Evolutionary conservation across 345 rosid species (phyloP), one percentile per base, ranked within the genome.

Genomic region (Raphanus sativus): DNA sequence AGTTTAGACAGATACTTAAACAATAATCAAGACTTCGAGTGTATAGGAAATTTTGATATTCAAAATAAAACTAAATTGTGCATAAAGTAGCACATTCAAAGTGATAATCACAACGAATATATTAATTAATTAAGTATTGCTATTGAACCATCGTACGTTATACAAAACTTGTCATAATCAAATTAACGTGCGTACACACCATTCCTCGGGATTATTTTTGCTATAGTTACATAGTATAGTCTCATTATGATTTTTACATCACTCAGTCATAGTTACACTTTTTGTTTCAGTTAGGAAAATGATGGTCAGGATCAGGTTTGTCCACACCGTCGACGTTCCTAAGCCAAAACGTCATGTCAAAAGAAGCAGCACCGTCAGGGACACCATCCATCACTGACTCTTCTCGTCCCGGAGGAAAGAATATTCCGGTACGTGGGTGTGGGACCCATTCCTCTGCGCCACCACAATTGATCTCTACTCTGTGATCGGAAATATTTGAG

Each of bases 351-450:
- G 85, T 84, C 73, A 66, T 81, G 24, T 62, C 38, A 11, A 88
- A 80, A 13, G 83, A 80, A 16, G 92, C 92, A 6, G 92, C 89
- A 12, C 32, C 68, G 8, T 66, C 82, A 0, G 92, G 89, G 2
- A 90, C 89, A 34, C 80, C 92, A 0, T 84, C 82, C 87, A 90
- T 83, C 75, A 86, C 88, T 84, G 82, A 32, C 61, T 90, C 92
- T 3, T 90, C 92, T 3, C 85, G 87, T 16, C 96, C 91, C 65
- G 79, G 69, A 0, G 96, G 96, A 17, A 77, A 76, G 68, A 85
- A 90, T 65, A 88, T 90, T 56, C 91, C 96, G 4, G 84, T 83
- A 12, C 87, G 90, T 26, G 92, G 92, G 72, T 88, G 87, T n/a
- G 96, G 96, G 36, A 84, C 75, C 96, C 96, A 88, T 12, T 71